Percentiles rank a stretch among this genome's conserved stretches.
Conservation (phyloP, 2,329 filamentous ascomycete genomes). For the Dryadomyces sulphureus region DNA sequence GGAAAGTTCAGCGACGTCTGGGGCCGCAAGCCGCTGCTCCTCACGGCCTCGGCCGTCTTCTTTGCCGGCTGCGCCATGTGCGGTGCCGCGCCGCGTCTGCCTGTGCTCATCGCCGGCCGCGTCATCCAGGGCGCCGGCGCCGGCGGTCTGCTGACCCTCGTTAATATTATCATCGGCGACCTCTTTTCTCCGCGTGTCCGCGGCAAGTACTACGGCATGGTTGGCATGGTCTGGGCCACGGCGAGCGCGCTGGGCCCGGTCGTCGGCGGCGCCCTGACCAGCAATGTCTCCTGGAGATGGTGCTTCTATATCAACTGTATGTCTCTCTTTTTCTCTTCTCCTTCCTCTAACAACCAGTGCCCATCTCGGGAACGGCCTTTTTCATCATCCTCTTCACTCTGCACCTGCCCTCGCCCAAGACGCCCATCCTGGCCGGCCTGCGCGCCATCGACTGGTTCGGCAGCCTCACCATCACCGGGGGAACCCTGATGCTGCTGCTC, state of each 20-base stretch:
- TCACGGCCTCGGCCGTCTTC: slow-evolving; percentile 36
- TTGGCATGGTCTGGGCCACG: slow-evolving; percentile 12
- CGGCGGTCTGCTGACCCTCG: slow-evolving; percentile 42
- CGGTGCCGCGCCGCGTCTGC: slow-evolving; percentile 32
- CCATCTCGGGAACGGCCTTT: slow-evolving; percentile 24
- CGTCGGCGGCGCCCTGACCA: slow-evolving; percentile 11
- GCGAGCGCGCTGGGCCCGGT: slow-evolving; percentile 10
- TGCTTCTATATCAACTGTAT: slow-evolving; percentile 49
- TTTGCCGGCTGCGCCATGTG: slow-evolving; percentile 39
- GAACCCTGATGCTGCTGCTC: slow-evolving; percentile 53
- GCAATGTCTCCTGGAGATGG: slow-evolving; percentile 42
- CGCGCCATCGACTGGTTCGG: slow-evolving; percentile 48
- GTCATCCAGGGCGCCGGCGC: slow-evolving; percentile 43
- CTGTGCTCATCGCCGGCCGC: slow-evolving; percentile 37
- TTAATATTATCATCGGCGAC: slow-evolving; percentile 44
- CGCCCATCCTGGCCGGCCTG: slow-evolving; percentile 45
- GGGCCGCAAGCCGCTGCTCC: slow-evolving; percentile 39
- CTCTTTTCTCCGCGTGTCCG: slow-evolving; percentile 12
- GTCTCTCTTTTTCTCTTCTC: neutral
- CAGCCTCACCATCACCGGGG: slow-evolving; percentile 35
- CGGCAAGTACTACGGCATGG: slow-evolving; percentile 12
- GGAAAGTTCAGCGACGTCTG: slow-evolving; percentile 46
- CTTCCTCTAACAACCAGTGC: slow-evolving; percentile 7
- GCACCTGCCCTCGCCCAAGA: slow-evolving; percentile 52
- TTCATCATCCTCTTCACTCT: slow-evolving; percentile 43